Base-by-base conservation (phyloP, 192 early-diverging fungal genomes). In the Pecoramyces ruminantium region DNA sequence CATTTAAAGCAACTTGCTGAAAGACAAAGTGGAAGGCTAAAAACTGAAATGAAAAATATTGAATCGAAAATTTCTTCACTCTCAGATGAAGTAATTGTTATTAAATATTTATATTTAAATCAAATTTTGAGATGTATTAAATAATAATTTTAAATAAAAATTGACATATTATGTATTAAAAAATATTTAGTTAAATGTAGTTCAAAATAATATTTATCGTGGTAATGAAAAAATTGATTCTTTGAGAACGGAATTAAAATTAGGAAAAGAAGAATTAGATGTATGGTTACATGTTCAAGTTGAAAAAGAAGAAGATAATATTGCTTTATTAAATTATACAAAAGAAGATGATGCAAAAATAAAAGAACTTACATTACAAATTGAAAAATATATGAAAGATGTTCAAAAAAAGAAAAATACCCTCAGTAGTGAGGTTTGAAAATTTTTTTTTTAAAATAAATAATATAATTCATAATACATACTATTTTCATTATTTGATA, bases 261-360 rank as follows among this genome's bases (percentile, higher is more conserved):
- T 89, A 34, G 88, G 88, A 79, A 88, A 87, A 79, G 83, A 88
- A 28, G 89, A 90, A 82, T 84, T 90, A 77, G 86, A 88, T 78
- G 89, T 89, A 79, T 90, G 89, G 89, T 81, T 90, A 40, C 85
- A 87, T 28, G 89, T 90, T 6, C 88, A 90, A 82, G 78, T 83
- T 17, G 89, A 90, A 81, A 90, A 90, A 83, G 87, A 90, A 78
- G 89, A 90, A 81, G 89, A 90, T 84, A 89, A 87, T 80, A 82
- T 87, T 29, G 87, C 86, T 14, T 83, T 90, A 42, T 51, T 88
- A 25, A 90, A 90, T 79, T 90, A 90, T 77, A 83, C 88, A 14
- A 89, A 89, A 78, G 89, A 90, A 80, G 89, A 90, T 81, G 87
- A 90, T 27, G 28, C 78, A 34, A 85, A 85, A 28, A 86, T 87